Conservation (phyloP, 2,329 filamentous ascomycete species). For the Aureobasidium lini region DNA sequence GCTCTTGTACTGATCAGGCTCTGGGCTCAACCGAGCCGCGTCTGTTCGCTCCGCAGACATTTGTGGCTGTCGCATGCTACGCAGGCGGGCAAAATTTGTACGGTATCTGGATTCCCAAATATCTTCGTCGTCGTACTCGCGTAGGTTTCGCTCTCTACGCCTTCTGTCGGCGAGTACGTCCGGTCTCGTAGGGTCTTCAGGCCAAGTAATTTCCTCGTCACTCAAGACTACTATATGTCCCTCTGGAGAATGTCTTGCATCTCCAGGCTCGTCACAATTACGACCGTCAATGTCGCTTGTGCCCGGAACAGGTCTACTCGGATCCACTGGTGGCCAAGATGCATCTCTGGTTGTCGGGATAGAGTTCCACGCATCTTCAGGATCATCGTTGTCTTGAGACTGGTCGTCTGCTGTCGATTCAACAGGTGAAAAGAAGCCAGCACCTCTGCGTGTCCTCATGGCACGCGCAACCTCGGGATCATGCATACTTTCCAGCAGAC, state of each 20-base stretch:
- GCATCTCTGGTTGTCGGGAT: constrained; percentile 1
- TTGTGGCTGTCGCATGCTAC: background rate
- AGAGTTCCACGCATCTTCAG: constrained; percentile 7
- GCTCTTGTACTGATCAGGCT: background rate
- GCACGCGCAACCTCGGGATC: constrained; percentile 17
- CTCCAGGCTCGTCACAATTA: background rate
- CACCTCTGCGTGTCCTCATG: background rate
- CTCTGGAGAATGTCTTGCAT: background rate
- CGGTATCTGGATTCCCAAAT: constrained; percentile 14
- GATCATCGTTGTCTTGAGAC: constrained; percentile 5
- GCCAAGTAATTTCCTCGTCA: constrained; percentile 15
- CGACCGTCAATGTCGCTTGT: background rate
- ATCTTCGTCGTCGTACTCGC: constrained; percentile 13
- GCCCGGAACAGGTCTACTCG: background rate
- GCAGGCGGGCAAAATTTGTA: constrained; percentile 7
- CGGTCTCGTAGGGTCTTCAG: constrained; percentile 16
- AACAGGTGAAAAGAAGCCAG: constrained; percentile 6
- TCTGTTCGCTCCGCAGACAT: background rate
- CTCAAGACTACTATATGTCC: constrained; percentile 3
- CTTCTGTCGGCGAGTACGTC: constrained; percentile 14
- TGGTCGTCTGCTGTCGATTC: constrained; percentile 3
- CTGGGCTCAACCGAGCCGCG: background rate
- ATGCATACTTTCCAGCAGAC: constrained; percentile 17
- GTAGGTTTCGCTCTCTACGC: constrained; percentile 11
- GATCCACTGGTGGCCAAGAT: constrained; percentile 15